phyloP scores from a whole-genome alignment of 768 basidiomycete species.

The Lactarius hatsudake region DNA sequence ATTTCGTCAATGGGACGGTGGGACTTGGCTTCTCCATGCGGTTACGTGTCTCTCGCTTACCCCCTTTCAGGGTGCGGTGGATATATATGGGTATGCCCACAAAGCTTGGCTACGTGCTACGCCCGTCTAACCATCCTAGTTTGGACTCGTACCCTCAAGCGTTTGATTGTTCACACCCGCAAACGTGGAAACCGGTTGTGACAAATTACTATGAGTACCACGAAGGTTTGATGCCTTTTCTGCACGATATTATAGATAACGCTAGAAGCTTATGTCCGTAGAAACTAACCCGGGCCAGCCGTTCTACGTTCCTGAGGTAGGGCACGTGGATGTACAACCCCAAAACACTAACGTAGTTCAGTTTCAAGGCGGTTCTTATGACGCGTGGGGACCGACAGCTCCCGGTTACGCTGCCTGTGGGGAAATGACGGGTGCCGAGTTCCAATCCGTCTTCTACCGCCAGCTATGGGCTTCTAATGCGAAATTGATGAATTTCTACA shows the following conservation, averaged over 20 bases:
- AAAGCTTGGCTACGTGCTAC: background rate
- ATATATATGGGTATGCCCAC: constrained; percentile 60
- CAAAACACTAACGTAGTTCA: constrained; percentile 30
- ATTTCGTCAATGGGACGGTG: constrained; percentile 72
- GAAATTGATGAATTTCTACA: constrained; percentile 81
- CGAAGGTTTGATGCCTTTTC: constrained; percentile 30
- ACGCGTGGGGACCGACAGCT: constrained; percentile 76
- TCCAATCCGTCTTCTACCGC: constrained; percentile 76
- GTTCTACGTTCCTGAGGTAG: constrained; percentile 69
- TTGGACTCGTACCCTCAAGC: constrained; percentile 70
- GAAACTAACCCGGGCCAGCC: constrained; percentile 49
- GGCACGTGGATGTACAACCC: constrained; percentile 10
- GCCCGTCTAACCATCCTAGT: constrained; percentile 3
- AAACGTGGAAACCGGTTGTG: constrained; percentile 59
- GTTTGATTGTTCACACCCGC: constrained; percentile 78
- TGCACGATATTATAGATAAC: background rate
- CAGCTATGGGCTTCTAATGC: constrained; percentile 79
- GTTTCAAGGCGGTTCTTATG: constrained; percentile 75
- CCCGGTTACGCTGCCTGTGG: constrained; percentile 69
- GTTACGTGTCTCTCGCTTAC: background rate
- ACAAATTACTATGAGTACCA: constrained; percentile 69
- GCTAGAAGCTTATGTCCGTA: constrained; percentile 11
- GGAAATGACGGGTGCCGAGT: constrained; percentile 65
- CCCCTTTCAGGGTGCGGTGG: constrained; percentile 57
- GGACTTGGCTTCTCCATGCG: constrained; percentile 21